Evolutionary conservation across 257 asterid species (phyloP).

Genomic region (Paraleonurus japonicus): DNA sequence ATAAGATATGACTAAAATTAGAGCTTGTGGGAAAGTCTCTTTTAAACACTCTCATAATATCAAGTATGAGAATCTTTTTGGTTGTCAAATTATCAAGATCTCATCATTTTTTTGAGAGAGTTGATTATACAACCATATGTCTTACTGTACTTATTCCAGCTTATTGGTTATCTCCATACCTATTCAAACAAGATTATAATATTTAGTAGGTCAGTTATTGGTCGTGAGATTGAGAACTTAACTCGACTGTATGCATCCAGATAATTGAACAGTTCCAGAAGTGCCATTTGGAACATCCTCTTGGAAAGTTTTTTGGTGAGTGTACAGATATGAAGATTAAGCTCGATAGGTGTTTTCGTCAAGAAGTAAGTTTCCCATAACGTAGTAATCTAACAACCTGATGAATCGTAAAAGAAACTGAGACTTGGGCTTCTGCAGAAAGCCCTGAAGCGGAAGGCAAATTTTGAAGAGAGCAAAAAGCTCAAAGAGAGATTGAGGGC

Average conservation of each 20-base stretch:
- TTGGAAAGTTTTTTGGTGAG: constrained; percentile 73
- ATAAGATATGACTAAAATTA: not conserved
- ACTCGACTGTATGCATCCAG: constrained; percentile 31
- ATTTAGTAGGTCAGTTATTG: not conserved
- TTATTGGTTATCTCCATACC: not conserved
- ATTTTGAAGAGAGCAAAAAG: constrained; percentile 79
- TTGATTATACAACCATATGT: not conserved
- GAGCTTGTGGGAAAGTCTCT: not conserved
- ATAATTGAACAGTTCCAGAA: constrained; percentile 72
- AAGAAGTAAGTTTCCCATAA: constrained; percentile 48
- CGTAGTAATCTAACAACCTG: not conserved
- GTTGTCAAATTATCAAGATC: not conserved
- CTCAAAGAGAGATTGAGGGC: constrained; percentile 37
- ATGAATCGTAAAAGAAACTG: not conserved
- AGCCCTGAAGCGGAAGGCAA: constrained; percentile 76
- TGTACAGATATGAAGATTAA: constrained; percentile 76
- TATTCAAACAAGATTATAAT: not conserved
- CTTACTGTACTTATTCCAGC: not conserved
- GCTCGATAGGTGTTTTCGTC: constrained; percentile 75
- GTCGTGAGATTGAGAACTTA: too few relatives aligned
- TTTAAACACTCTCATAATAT: not conserved
- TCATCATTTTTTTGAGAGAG: not conserved
- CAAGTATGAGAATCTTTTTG: not conserved
- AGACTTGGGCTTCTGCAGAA: constrained; percentile 43
- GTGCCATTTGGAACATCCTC: constrained; percentile 74